phyloP scores from a whole-genome alignment of 129 eudicot genomes.

The Chrysanthemum makinoi region DNA sequence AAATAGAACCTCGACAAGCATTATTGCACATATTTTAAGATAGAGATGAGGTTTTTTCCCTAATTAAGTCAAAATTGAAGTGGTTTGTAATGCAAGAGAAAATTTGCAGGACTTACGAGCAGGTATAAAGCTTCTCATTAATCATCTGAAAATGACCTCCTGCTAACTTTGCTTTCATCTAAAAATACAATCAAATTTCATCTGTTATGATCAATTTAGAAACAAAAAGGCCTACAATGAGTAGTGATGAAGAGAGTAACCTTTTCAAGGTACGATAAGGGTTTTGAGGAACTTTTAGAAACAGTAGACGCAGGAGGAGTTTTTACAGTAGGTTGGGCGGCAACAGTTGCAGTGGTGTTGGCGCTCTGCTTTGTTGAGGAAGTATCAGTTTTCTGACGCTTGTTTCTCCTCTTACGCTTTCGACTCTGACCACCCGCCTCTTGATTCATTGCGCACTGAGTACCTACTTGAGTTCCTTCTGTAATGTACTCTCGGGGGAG shows the following conservation, averaged over 20 bases:
- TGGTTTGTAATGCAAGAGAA: not conserved
- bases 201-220: not conserved
- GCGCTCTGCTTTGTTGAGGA: constrained; percentile 4
- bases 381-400: constrained; percentile 25
- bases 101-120: constrained; percentile 57
- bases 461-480: too few species aligned
- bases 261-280: constrained; percentile 65
- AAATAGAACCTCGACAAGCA: constrained; percentile 8
- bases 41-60: not conserved
- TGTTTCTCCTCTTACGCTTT: constrained; percentile 64
- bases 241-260: constrained; percentile 27
- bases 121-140: constrained; percentile 95
- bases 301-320: constrained; percentile 12
- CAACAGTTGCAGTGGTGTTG: constrained; percentile 9
- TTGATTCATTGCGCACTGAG: constrained; percentile 24
- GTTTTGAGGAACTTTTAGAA: constrained; percentile 34
- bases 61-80: not conserved
- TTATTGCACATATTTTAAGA: not conserved
- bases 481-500: too few species aligned
- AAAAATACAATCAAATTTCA: constrained; percentile 20
- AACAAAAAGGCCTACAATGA: not conserved
- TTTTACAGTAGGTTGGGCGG: not conserved
- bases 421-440: constrained; percentile 39
- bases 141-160: constrained; percentile 96
- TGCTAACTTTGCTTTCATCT: constrained; percentile 93